Evolutionary conservation across 345 rosid genomes (phyloP).

Genomic region (Boechera stricta): DNA sequence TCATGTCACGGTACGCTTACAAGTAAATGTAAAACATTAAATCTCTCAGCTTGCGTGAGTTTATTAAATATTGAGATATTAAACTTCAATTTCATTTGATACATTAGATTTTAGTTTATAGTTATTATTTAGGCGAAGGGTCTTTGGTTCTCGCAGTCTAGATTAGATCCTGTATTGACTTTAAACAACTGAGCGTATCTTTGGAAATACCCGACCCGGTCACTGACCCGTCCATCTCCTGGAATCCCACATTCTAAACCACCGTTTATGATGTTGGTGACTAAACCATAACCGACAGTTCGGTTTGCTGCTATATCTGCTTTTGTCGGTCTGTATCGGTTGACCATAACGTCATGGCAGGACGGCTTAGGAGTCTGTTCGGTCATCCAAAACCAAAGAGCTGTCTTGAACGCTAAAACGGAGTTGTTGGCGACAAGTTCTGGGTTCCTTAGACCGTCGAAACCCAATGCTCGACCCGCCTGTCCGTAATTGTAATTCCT

Average conservation of each 20-base stretch:
- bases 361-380: constrained; percentile 63
- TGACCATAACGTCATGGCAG: constrained; percentile 63
- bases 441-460: constrained; percentile 56
- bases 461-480: constrained; percentile 52
- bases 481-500: constrained; percentile 67
- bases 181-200: constrained; percentile 61
- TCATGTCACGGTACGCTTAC: constrained; percentile 62
- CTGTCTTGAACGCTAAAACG: constrained; percentile 65
- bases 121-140: constrained; percentile 40
- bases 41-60: constrained; percentile 28
- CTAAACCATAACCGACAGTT: constrained; percentile 55
- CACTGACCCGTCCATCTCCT: constrained; percentile 47
- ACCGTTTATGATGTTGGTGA: constrained; percentile 72
- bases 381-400: constrained; percentile 82
- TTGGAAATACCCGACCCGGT: constrained; percentile 67
- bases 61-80: constrained; percentile 14
- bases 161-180: constrained; percentile 56
- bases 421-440: constrained; percentile 59
- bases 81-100: constrained; percentile 16
- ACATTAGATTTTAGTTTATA: constrained; percentile 5
- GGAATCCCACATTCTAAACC: constrained; percentile 67
- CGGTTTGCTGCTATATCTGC: constrained; percentile 54
- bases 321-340: constrained; percentile 50
- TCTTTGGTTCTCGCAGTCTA: constrained; percentile 63
- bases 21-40: constrained; percentile 38